phyloP scores from a whole-genome alignment of 129 eudicot species.

The sunflower (Helianthus annuus) region DNA sequence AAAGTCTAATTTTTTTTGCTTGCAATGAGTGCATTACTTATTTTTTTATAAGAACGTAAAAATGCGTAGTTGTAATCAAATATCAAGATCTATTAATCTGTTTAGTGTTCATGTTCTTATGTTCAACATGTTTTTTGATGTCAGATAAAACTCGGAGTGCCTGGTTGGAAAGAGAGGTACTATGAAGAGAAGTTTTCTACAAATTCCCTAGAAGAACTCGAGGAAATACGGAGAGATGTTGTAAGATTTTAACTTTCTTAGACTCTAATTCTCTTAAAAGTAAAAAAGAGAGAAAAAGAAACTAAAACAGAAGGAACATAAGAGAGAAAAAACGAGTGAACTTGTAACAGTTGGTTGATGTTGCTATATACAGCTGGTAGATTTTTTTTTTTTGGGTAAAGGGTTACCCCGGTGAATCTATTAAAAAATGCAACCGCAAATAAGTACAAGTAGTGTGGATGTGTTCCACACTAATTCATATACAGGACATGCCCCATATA shows the following conservation, averaged over 20 bases:
- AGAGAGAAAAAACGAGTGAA: not conserved
- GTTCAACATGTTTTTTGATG: not conserved
- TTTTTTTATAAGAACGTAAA: not conserved
- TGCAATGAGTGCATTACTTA: not conserved
- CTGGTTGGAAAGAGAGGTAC: constrained; percentile 98
- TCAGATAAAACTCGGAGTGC: constrained; percentile 80
- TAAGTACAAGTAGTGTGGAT: too few relatives aligned
- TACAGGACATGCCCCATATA: too few relatives aligned
- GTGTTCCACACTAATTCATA: too few relatives aligned
- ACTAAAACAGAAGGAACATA: not conserved
- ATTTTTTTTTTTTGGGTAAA: too few relatives aligned
- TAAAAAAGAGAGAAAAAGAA: not conserved
- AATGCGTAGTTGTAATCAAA: constrained; percentile 11
- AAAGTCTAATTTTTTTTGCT: constrained; percentile 10
- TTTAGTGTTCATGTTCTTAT: not conserved
- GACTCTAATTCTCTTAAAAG: not conserved
- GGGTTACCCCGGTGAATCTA: too few relatives aligned
- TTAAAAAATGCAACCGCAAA: too few relatives aligned
- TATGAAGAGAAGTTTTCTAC: constrained; percentile 92
- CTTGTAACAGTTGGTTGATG: not conserved
- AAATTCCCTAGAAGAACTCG: constrained; percentile 73
- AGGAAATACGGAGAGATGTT: constrained; percentile 73
- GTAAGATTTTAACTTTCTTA: constrained; percentile 52
- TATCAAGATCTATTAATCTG: not conserved
- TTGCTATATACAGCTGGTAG: not conserved